Conservation (phyloP, 2,329 filamentous ascomycete genomes). For the Kalaharituber pfeilii region DNA sequence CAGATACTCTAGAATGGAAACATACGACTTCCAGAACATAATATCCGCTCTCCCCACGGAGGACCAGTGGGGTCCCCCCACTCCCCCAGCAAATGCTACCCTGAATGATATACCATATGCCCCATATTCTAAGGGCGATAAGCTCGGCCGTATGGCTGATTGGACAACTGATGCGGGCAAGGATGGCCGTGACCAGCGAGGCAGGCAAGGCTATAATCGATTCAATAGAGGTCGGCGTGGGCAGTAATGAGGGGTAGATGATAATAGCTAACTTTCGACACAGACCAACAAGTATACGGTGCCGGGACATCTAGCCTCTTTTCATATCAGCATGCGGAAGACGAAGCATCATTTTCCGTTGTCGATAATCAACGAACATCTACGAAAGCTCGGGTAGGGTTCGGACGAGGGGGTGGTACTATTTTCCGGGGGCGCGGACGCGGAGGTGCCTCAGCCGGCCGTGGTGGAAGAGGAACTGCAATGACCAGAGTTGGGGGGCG, state of each 20-base stretch:
- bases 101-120: slow-evolving; percentile 92
- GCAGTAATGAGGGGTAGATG: background rate
- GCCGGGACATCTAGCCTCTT: slow-evolving; percentile 74
- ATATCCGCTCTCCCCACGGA: slow-evolving; percentile 17
- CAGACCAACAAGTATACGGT: slow-evolving; percentile 94
- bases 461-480: slow-evolving; percentile 27
- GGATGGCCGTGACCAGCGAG: slow-evolving; percentile 48
- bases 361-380: slow-evolving; percentile 88
- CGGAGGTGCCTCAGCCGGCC: slow-evolving; percentile 53
- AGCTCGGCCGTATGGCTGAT: slow-evolving; percentile 96
- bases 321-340: slow-evolving; percentile 78
- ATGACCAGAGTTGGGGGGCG: slow-evolving; percentile 42
- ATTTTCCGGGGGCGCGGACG: slow-evolving; percentile 62
- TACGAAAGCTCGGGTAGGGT: slow-evolving; percentile 55
- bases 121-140: slow-evolving; percentile 96
- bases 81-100: slow-evolving; percentile 50
- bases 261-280: background rate
- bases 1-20: slow-evolving; percentile 13
- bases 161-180: slow-evolving; percentile 78
- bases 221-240: slow-evolving; percentile 62
- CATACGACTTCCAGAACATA: slow-evolving; percentile 13
- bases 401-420: slow-evolving; percentile 73
- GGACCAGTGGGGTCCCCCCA: slow-evolving; percentile 60
- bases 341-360: slow-evolving; percentile 93
- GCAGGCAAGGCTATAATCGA: slow-evolving; percentile 75